These are phyloP conservation scores for Ophiostoma triangulosporum DNA, from an alignment of 2,329 filamentous ascomycete species.

Conservation along the genomic window DNA sequence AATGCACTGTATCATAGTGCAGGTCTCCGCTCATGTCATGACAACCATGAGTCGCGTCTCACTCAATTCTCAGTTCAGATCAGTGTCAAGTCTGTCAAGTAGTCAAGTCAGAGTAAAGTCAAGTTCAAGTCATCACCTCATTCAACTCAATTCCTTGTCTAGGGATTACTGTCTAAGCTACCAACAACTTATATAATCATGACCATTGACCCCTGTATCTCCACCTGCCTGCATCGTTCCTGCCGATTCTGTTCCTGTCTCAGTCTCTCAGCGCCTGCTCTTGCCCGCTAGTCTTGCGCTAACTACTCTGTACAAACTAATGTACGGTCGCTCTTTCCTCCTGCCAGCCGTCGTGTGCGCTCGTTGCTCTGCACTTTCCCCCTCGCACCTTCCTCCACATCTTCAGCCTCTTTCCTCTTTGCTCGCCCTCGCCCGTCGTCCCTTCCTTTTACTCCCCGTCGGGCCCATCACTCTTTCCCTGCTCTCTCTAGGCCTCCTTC, in stretches of 20 bases:
- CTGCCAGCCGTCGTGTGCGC: neutral
- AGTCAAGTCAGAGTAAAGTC: no score
- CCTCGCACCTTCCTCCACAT: neutral
- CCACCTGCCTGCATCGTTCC: constrained; percentile 1
- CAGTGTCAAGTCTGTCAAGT: no score
- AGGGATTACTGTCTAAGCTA: no score
- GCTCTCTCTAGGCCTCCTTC: neutral
- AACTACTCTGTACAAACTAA: neutral
- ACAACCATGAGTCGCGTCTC: neutral
- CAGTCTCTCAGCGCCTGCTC: neutral
- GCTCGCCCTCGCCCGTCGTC: neutral
- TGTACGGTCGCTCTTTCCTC: neutral
- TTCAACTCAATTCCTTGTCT: no score
- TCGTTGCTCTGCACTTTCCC: neutral
- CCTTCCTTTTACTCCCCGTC: neutral
- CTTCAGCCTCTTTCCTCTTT: constrained; percentile 2
- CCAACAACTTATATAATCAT: no score
- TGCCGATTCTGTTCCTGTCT: constrained; percentile 1
- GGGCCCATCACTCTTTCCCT: neutral
- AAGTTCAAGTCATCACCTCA: no score
- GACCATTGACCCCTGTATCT: no score
- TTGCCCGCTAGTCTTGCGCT: neutral
- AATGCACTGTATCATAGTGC: constrained; percentile 1
- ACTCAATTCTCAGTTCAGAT: neutral
- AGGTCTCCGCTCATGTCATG: neutral